Conservation (phyloP, 352 stramenopile species). For the Pythium phragmitis region DNA sequence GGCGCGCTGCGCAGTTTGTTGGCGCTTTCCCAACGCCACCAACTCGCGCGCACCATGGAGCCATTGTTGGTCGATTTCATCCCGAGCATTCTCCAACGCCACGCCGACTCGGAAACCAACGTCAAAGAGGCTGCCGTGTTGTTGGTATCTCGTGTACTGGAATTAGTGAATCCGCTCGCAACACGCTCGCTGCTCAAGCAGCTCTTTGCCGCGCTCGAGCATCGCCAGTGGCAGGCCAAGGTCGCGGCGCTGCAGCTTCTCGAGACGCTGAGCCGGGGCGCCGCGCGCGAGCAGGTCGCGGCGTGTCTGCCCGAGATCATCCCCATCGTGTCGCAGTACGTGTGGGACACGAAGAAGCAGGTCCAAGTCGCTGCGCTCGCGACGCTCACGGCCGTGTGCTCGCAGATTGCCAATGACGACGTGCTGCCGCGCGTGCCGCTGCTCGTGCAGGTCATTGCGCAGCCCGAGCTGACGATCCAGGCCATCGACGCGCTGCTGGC, state of each 20-base stretch:
- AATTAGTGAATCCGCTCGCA: slow-evolving; percentile 56
- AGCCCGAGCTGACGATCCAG: slow-evolving; percentile 90
- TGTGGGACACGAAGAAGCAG: slow-evolving; percentile 95
- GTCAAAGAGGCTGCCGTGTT: slow-evolving; percentile 43
- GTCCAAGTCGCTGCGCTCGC: slow-evolving; percentile 70
- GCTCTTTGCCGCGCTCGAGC: slow-evolving; percentile 54
- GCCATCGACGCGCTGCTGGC: slow-evolving; percentile 89
- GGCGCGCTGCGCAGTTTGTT: slow-evolving; percentile 44
- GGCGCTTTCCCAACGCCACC: slow-evolving; percentile 44
- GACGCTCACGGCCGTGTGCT: slow-evolving; percentile 80
- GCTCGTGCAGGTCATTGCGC: slow-evolving; percentile 90
- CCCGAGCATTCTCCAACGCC: slow-evolving; percentile 50
- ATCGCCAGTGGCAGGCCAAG: slow-evolving; percentile 89
- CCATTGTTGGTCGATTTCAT: slow-evolving; percentile 56
- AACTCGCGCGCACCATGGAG: slow-evolving; percentile 52
- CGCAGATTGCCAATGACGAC: slow-evolving; percentile 91
- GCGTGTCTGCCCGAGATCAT: slow-evolving; percentile 90
- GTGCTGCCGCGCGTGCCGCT: slow-evolving; percentile 86
- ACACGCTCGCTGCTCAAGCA: slow-evolving; percentile 57
- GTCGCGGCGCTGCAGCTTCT: slow-evolving; percentile 79
- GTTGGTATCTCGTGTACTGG: slow-evolving; percentile 35
- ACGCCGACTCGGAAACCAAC: slow-evolving; percentile 59
- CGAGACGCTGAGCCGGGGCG: slow-evolving; percentile 61
- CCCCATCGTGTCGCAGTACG: slow-evolving; percentile 82
- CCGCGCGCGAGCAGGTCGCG: slow-evolving; percentile 61